These are phyloP conservation scores for Colletotrichum sublineola DNA, from an alignment of 2,329 filamentous ascomycete species.

Conservation along the genomic window DNA sequence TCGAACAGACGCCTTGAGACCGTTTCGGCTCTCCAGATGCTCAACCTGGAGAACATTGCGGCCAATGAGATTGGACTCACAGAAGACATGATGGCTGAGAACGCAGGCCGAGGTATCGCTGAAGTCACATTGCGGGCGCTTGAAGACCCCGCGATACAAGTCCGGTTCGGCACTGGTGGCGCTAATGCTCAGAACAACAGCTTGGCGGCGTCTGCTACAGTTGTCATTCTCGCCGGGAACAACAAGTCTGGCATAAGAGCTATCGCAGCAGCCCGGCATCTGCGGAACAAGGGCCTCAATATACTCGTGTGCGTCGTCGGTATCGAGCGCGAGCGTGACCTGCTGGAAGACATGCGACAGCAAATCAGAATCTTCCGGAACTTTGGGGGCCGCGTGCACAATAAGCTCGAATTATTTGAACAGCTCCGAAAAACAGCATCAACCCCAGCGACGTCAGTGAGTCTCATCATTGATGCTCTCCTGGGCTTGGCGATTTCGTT, in stretches of 20 bases:
- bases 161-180: constrained; percentile 60
- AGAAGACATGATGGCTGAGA: constrained; percentile 93
- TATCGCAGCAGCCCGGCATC: constrained; percentile 86
- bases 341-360: constrained; percentile 83
- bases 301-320: constrained; percentile 88
- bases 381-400: constrained; percentile 80
- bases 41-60: constrained; percentile 92
- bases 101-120: constrained; percentile 88
- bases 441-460: constrained; percentile 64
- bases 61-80: constrained; percentile 88
- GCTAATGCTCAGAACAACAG: constrained; percentile 47
- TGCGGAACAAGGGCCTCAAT: constrained; percentile 85
- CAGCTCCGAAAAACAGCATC: constrained; percentile 63
- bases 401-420: constrained; percentile 72
- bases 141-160: constrained; percentile 70
- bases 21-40: constrained; percentile 84
- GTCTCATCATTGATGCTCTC: constrained; percentile 89
- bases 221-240: constrained; percentile 92
- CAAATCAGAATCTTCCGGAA: constrained; percentile 88
- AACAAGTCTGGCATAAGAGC: constrained; percentile 89
- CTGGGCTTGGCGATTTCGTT: constrained; percentile 90
- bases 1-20: constrained; percentile 71
- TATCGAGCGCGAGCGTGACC: constrained; percentile 83
- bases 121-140: constrained; percentile 82
- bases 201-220: constrained; percentile 51